phyloP scores from a whole-genome alignment of 768 basidiomycete genomes.

The Mycena belliarum region DNA sequence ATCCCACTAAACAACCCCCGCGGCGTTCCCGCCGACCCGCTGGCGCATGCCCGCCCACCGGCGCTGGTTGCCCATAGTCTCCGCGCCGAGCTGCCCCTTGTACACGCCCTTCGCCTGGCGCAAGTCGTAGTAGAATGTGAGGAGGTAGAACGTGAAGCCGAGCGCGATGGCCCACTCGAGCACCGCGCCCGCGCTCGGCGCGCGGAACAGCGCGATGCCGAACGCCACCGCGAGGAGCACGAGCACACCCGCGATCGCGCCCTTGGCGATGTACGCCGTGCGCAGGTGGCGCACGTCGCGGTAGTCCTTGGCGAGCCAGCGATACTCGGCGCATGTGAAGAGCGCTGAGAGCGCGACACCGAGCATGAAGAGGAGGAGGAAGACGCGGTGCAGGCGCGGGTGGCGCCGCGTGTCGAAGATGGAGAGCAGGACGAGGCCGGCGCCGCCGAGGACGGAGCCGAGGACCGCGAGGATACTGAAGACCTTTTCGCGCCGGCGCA shows the following conservation, averaged over 20 bases:
- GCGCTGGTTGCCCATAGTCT: slow-evolving; percentile 26
- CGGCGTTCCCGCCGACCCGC: slow-evolving; percentile 4
- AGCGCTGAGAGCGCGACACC: slow-evolving; percentile 74
- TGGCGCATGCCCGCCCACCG: slow-evolving; percentile 2
- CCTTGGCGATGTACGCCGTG: slow-evolving; percentile 62
- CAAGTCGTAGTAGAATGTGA: slow-evolving; percentile 76
- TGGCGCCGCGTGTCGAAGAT: slow-evolving; percentile 68
- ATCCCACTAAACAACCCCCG: too few species aligned
- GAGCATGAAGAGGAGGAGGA: slow-evolving; percentile 71
- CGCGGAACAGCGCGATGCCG: slow-evolving; percentile 49
- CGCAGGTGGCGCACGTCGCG: slow-evolving; percentile 43
- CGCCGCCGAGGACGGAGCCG: slow-evolving; percentile 61
- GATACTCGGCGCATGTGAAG: slow-evolving; percentile 73
- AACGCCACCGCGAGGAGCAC: slow-evolving; percentile 67
- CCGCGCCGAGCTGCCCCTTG: slow-evolving; percentile 45
- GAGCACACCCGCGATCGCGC: slow-evolving; percentile 55
- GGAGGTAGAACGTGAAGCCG: slow-evolving; percentile 70
- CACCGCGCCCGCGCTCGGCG: slow-evolving; percentile 55
- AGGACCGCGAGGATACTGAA: slow-evolving; percentile 59
- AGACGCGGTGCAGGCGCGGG: slow-evolving; percentile 52
- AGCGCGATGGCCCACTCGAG: slow-evolving; percentile 77
- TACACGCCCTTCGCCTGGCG: slow-evolving; percentile 55
- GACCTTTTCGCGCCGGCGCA: slow-evolving; percentile 57
- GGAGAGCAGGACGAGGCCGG: slow-evolving; percentile 67
- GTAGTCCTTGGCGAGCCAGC: slow-evolving; percentile 65